Conservation (phyloP, 805 yeast genomes). For the Wickerhamomyces ciferrii region DNA sequence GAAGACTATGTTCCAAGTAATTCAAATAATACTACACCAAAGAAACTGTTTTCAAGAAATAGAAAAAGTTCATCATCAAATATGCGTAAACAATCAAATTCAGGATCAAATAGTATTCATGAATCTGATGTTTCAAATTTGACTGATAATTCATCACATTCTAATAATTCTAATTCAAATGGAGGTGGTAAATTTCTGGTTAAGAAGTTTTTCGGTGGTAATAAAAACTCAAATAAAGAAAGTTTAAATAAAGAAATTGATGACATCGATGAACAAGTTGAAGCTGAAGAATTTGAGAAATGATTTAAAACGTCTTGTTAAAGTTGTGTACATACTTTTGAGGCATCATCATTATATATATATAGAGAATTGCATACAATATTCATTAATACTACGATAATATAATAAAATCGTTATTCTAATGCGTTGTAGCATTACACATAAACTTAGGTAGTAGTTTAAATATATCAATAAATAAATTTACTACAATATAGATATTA, state of each 20-base stretch:
- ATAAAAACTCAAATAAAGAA: constrained; percentile 3
- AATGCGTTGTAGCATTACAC: no score
- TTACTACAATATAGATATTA: no score
- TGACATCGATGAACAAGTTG: constrained; percentile 16
- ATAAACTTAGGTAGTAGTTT: no score
- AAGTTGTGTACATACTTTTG: no score
- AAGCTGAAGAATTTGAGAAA: constrained; percentile 2
- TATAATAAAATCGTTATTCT: no score
- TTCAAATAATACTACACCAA: constrained; percentile 4
- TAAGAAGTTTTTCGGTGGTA: constrained; percentile 10
- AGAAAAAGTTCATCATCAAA: constrained; percentile 11
- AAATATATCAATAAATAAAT: no score
- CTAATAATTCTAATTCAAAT: constrained; percentile 9
- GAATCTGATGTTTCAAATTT: neutral
- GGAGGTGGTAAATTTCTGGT: constrained; percentile 1
- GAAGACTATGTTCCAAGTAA: constrained; percentile 13
- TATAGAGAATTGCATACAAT: neutral
- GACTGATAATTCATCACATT: neutral
- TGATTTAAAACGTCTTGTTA: no score
- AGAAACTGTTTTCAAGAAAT: constrained; percentile 15
- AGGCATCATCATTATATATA: no score
- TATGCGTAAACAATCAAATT: constrained; percentile 13
- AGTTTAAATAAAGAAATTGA: constrained; percentile 7
- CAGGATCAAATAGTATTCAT: neutral
- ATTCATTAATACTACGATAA: neutral